These are phyloP conservation scores for Plasmopara viticola DNA, from an alignment of 352 stramenopile species.

Conservation along the genomic window DNA sequence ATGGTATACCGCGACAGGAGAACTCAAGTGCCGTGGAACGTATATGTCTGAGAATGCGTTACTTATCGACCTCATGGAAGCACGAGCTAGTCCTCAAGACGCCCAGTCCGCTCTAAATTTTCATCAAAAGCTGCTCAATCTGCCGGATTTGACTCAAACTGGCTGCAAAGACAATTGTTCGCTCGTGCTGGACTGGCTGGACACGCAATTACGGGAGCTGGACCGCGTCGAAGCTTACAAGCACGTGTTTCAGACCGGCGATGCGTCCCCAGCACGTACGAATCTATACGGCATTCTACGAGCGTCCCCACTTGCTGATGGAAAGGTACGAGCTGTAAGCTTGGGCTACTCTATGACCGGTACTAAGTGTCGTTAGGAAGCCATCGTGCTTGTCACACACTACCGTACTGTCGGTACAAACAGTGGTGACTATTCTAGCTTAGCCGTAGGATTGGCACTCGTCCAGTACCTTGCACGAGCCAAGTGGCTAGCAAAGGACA, in stretches of 20 bases:
- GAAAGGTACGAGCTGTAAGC: conserved; percentile 37
- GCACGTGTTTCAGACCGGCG: conserved; percentile 36
- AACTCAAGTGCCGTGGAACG: conserved; percentile 76
- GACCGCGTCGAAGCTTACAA: conserved; percentile 55
- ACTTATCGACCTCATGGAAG: conserved; percentile 68
- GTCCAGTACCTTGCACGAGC: conserved; percentile 49
- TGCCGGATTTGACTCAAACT: conserved; percentile 22
- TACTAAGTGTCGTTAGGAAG: conserved; percentile 23
- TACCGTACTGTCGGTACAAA: conserved; percentile 47
- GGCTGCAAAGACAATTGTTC: conserved; percentile 47
- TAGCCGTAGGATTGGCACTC: conserved; percentile 52
- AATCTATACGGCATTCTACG: conserved; percentile 80
- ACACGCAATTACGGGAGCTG: conserved; percentile 40
- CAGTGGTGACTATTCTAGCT: conserved; percentile 42
- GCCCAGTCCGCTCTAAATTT: conserved; percentile 22
- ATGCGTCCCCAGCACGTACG: conserved; percentile 21
- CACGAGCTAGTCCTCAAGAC: conserved; percentile 34
- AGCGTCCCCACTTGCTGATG: conserved; percentile 62
- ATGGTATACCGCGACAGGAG: conserved; percentile 21
- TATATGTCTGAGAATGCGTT: conserved; percentile 89
- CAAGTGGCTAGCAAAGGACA: conserved; percentile 79
- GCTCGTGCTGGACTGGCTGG: conserved; percentile 49
- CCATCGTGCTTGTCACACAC: conserved; percentile 65
- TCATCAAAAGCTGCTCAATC: conserved; percentile 34
- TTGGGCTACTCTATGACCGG: not conserved